Percentiles rank a stretch among this genome's conserved stretches.
Conservation (phyloP, 352 stramenopile species). For the Phytopythium vexans region DNA sequence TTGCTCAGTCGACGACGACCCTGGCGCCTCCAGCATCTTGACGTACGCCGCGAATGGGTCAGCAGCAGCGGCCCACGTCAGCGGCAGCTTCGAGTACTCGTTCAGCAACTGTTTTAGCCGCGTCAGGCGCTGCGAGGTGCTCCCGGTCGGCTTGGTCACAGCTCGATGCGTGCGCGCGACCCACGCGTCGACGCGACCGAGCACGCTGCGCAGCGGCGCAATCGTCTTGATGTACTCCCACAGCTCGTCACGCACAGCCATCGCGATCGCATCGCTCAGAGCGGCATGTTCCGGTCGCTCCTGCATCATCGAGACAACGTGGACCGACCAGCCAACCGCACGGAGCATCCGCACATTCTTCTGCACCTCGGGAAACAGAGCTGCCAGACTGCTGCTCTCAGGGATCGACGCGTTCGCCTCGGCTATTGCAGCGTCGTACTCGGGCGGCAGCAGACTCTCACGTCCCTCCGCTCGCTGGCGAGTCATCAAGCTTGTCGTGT, state of each 20-base stretch:
- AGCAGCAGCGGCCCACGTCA: constrained; percentile 51
- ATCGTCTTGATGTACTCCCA: constrained; percentile 78
- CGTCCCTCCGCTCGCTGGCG: constrained; percentile 20
- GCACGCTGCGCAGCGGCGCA: constrained; percentile 58
- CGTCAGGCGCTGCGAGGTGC: constrained; percentile 45
- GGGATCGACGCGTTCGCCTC: constrained; percentile 12
- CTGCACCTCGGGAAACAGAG: constrained; percentile 67
- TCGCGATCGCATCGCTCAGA: constrained; percentile 55
- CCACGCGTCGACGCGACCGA: constrained; percentile 76
- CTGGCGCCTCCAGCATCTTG: constrained; percentile 15
- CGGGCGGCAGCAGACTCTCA: constrained; percentile 24
- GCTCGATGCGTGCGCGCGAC: constrained; percentile 79
- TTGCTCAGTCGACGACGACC: background rate
- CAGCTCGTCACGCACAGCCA: constrained; percentile 54
- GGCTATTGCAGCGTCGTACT: constrained; percentile 41
- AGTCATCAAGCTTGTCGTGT: constrained; percentile 34
- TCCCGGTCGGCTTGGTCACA: constrained; percentile 56
- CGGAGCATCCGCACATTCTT: constrained; percentile 64
- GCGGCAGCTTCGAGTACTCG: constrained; percentile 86
- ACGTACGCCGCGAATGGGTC: constrained; percentile 36
- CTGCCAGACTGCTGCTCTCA: constrained; percentile 33
- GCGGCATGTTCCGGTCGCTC: constrained; percentile 66
- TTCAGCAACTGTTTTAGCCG: constrained; percentile 77
- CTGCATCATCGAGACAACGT: constrained; percentile 72
- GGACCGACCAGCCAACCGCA: constrained; percentile 66